phyloP scores from a whole-genome alignment of 2,329 filamentous ascomycete genomes.

The Hypomyces perniciosus region DNA sequence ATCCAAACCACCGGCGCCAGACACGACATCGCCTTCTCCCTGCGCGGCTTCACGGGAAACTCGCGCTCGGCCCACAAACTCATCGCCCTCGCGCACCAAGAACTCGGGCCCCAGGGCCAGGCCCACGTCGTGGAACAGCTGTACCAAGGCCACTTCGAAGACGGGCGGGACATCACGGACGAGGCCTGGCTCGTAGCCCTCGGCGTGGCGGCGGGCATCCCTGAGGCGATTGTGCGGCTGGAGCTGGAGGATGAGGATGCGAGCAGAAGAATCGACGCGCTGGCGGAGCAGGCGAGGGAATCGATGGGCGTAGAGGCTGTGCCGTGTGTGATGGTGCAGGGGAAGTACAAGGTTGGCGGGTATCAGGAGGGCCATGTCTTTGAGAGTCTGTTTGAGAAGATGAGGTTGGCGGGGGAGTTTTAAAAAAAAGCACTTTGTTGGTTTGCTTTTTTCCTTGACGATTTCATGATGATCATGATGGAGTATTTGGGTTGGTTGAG shows the following conservation, averaged over 20 bases:
- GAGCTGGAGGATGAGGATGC: constrained; percentile 25
- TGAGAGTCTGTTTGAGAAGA: constrained; percentile 58
- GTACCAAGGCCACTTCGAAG: constrained; percentile 37
- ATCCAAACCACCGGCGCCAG: constrained; percentile 26
- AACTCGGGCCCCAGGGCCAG: constrained; percentile 28
- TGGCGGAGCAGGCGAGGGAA: constrained; percentile 23
- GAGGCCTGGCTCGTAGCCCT: constrained; percentile 31
- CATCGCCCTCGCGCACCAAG: constrained; percentile 34
- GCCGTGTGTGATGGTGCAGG: constrained; percentile 68
- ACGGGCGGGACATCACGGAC: constrained; percentile 37
- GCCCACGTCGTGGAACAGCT: constrained; percentile 36
- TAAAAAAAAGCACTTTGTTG: neutral
- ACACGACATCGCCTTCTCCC: constrained; percentile 36
- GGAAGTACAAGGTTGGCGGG: constrained; percentile 61
- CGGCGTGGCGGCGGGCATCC: constrained; percentile 28
- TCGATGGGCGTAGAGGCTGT: constrained; percentile 53
- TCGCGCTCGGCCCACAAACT: constrained; percentile 42
- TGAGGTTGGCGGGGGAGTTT: constrained; percentile 25
- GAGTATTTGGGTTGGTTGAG: neutral
- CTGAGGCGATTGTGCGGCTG: constrained; percentile 20
- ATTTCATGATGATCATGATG: neutral
- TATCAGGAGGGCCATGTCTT: constrained; percentile 64
- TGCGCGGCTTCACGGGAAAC: constrained; percentile 38
- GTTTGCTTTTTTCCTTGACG: neutral
- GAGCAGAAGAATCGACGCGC: constrained; percentile 25